Evolutionary conservation across 176 grass and related monocot species (phyloP), one percentile per base, ranked within the genome.

Genomic region (Eremochloa ophiuroides): DNA sequence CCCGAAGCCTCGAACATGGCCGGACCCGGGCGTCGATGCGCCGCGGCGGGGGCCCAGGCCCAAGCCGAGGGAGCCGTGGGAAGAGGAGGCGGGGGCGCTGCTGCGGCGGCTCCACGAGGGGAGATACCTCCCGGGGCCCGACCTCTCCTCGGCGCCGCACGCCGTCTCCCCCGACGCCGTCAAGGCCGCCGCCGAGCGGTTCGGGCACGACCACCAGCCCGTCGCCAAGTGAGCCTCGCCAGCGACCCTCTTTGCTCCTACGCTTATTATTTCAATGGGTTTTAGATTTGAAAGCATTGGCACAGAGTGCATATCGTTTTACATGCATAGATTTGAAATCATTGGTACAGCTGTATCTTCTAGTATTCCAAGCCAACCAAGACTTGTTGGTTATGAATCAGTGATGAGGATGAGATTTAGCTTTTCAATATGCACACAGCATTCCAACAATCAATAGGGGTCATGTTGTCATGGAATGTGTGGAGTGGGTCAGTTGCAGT

Each of bases 141-240:
- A 87, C 75, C 8, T 82, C 28, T 82, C 83, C 2, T 33, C 13
- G 38, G 79, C 34, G 25, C 65, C 71, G 34, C 26, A 38, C 17
- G 71, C 63, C 10, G 80, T n/a, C 16, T 86, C 76, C 2, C 86
- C 80, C 2, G 80, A 82, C 74, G 59, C 66, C 33, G 81, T 89
- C 77, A 91, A 94, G 75, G 29, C 86, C 38, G 92, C 89, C 10
- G 83, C 84, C 33, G 89, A 91, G 70, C 78, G 85, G 28, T 91
- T 87, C 73, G 89, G 89, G 6, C 63, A 85, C 9, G 80, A 85
- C 58, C 80, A 91, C 50, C 92, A 91, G 70, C 83, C 74, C 8
- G 85, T 89, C 50, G 86, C 92, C 47, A 94, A 87, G 92, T 91
- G 75, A 91, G 86, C 82, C 26, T 23, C 18, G 5, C 13, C 60